Percentiles rank a stretch among this genome's conserved stretches.
Evolutionary conservation across 768 basidiomycete species (phyloP).

Genomic region (Phallus indusiatus): DNA sequence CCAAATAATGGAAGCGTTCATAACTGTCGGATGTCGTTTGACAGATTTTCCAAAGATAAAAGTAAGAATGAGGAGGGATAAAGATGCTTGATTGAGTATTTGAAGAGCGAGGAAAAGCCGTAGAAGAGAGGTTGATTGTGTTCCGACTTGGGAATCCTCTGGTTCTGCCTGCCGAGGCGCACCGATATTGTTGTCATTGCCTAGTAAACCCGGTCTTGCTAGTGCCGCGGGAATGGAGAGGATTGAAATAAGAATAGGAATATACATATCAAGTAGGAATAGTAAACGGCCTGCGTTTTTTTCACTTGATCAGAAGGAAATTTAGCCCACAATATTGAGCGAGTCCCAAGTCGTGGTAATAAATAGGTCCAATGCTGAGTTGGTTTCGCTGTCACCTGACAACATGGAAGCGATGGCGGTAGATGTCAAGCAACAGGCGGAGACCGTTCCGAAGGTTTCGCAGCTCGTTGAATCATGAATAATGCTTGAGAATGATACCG

Average conservation of each 20-base stretch:
- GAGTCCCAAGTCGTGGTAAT: too few species aligned
- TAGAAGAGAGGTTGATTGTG: background rate
- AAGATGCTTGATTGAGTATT: conserved; percentile 1
- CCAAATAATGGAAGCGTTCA: conserved; percentile 9
- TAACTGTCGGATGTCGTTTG: conserved; percentile 3
- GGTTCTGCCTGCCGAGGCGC: background rate
- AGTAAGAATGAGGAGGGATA: conserved; percentile 7
- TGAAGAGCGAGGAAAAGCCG: conserved; percentile 7
- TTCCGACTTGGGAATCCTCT: background rate
- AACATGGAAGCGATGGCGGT: too few species aligned
- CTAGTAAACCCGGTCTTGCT: background rate
- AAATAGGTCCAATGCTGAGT: too few species aligned
- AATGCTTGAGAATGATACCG: too few species aligned
- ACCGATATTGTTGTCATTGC: background rate
- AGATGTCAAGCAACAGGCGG: too few species aligned
- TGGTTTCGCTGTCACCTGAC: too few species aligned
- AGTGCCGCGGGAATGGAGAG: background rate
- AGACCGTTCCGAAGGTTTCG: too few species aligned
- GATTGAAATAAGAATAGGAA: background rate
- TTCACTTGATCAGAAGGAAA: background rate
- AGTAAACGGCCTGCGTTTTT: background rate
- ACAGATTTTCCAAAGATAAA: background rate
- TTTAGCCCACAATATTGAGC: too few species aligned
- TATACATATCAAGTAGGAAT: background rate
- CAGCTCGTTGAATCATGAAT: too few species aligned